Evolutionary conservation across 2,329 filamentous ascomycete species (phyloP).

Genomic region (Hypoxylon sp.): DNA sequence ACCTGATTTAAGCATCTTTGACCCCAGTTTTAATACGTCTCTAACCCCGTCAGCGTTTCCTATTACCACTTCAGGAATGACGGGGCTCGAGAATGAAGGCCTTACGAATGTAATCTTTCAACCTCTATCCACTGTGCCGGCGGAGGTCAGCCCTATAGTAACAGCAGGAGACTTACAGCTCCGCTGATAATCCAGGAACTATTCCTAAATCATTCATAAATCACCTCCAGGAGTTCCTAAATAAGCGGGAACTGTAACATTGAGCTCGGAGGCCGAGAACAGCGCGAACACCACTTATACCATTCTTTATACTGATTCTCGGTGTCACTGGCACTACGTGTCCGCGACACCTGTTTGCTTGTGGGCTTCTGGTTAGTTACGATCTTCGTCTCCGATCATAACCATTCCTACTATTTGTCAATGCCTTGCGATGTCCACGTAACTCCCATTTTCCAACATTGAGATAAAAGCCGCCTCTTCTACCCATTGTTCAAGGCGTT

Average conservation of each 20-base stretch:
- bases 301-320: background rate
- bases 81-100: background rate
- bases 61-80: background rate
- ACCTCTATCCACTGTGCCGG: background rate
- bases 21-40: background rate
- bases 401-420: background rate
- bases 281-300: slow-evolving; percentile 11
- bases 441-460: background rate
- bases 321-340: background rate
- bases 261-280: slow-evolving; percentile 20
- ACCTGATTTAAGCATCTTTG: background rate
- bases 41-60: background rate
- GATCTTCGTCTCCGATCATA: background rate
- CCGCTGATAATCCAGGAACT: slow-evolving; percentile 3
- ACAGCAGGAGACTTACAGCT: slow-evolving; percentile 1
- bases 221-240: background rate
- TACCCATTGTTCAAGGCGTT: background rate
- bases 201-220: background rate
- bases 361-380: background rate
- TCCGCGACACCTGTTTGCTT: background rate
- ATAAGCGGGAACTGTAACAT: slow-evolving; percentile 14
- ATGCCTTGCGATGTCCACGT: background rate
- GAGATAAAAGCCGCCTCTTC: background rate
- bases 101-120: background rate
- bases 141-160: slow-evolving; percentile 7